Evolutionary conservation across 805 yeast genomes (phyloP).

Genomic region (Pichia ethanolica): DNA sequence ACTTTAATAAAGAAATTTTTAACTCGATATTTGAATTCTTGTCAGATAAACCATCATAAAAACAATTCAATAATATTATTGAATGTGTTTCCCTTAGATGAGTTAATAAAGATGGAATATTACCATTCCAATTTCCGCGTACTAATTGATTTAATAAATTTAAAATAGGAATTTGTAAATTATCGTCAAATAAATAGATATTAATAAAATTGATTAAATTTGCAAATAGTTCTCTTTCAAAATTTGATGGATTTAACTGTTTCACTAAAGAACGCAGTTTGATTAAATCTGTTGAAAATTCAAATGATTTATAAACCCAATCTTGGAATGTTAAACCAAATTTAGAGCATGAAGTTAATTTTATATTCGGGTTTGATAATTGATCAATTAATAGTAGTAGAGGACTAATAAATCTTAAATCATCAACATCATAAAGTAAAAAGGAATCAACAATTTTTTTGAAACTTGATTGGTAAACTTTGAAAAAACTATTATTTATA

Average conservation of each 20-base stretch:
- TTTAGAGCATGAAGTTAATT: constrained; percentile 25
- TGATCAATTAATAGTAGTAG: constrained; percentile 43
- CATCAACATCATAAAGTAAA: constrained; percentile 42
- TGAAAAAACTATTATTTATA: constrained; percentile 37
- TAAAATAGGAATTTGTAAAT: constrained; percentile 44
- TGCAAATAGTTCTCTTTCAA: constrained; percentile 56
- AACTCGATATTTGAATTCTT: constrained; percentile 46
- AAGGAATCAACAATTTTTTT: constrained; percentile 47
- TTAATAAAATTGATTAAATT: constrained; percentile 50
- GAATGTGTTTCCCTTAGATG: constrained; percentile 68
- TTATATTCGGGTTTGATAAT: constrained; percentile 26
- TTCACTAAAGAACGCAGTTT: constrained; percentile 43
- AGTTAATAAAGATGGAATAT: constrained; percentile 73
- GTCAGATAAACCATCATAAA: constrained; percentile 54
- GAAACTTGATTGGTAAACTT: constrained; percentile 45
- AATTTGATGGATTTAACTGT: constrained; percentile 47
- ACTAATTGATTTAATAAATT: constrained; percentile 52
- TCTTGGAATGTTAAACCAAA: constrained; percentile 40
- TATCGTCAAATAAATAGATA: constrained; percentile 43
- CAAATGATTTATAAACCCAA: constrained; percentile 45
- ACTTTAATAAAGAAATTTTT: constrained; percentile 50
- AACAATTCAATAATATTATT: constrained; percentile 46
- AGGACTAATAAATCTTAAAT: constrained; percentile 48
- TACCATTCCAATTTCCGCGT: constrained; percentile 45
- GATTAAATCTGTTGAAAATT: constrained; percentile 50